Evolutionary conservation across 176 grass and related monocot species (phyloP), one percentile per base, ranked within the genome.

Genomic region (Carex littledalei): DNA sequence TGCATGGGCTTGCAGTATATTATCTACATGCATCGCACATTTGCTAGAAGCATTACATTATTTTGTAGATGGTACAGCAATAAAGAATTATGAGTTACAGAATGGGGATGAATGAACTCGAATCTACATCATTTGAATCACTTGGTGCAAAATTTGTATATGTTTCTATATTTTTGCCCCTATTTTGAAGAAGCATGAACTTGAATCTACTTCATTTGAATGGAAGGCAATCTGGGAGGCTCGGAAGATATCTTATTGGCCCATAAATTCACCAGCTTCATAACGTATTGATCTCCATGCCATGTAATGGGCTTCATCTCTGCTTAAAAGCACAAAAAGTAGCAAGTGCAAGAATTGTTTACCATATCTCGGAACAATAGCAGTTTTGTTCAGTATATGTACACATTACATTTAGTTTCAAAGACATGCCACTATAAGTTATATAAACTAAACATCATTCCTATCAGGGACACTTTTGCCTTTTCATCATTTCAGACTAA

Each of bases 231-330:
- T 47, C 12, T 35, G 21, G 81, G 60, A 83, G 81, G 81, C 24
- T 17, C 7, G 5, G 63, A 18, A 69, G 81, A 83, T 10, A 83
- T 83, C 81, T 67, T 83, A 65, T 83, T 83, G 41, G 63, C 81
- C 81, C 81, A 83, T 32, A 83, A 68, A 68, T 83, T 83, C 13
- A 60, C 81, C 16, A 83, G 26, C 49, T 83, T 83, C 18, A 83
- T n/a, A 22, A 83, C 5, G 81, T 69, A 83, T 69, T 18, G 45
- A 83, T 69, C 81, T 55, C 81, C 45, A 54, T 83, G 41, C 81
- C 81, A 83, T 8, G 43, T 67, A 69, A 68, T 13, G 8, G 64
- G 26, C 49, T 67, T 69, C 81, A 83, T 83, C 61, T 66, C 81
- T 83, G 61, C 63, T 69, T 83, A 63, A 67, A 83, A 49, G 55